Base-by-base conservation (phyloP, 2,329 filamentous ascomycete species). In the Fusarium sp. region DNA sequence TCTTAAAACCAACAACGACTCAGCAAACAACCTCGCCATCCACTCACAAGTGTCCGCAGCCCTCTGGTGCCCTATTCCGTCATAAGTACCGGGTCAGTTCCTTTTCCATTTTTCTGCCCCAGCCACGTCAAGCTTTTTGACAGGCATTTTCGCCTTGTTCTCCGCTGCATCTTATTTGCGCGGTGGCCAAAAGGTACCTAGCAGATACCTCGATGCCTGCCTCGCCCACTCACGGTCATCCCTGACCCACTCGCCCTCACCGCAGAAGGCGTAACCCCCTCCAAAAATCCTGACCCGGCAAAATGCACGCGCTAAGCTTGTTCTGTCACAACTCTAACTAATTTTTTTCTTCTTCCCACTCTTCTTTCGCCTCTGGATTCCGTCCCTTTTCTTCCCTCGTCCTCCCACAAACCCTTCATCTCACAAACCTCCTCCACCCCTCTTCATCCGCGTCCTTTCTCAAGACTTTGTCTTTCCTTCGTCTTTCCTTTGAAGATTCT, bases 401-500 rank as follows among this genome's bases (percentile, higher is more conserved):
- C 66, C 64, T 74, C 71, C 72, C 72, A 74, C 71, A 71, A 60
- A 72, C 63, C 70, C 67, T 55, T 72, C 64, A 68, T 61, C 67
- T 69, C 67, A 71, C 70, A 71, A 70, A 64, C 67, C 72, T 70
- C 55, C 67, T 65, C 61, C 65, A 70, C 66, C 64, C 72, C 68
- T 50, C 67, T 64, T 58, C 61, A 70, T 70, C 72, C 70, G 69
- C 68, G 66, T 70, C 65, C 67, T 69, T 69, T 68, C 60, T 60
- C 67, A 70, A 72, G 73, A 72, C 69, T 70, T 65, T 66, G 70
- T 75, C 72, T 75, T 76, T 77, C 75, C 72, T 77, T 80, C 73
- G 76, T 79, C 75, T 75, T 77, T 80, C 76, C 77, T 80, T 80
- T 79, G 77, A 79, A 79, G 76, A 77, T 77, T 76, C 73, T 75